Base-by-base conservation (phyloP, 2,329 filamentous ascomycete species). In the Diaporthe vexans region DNA sequence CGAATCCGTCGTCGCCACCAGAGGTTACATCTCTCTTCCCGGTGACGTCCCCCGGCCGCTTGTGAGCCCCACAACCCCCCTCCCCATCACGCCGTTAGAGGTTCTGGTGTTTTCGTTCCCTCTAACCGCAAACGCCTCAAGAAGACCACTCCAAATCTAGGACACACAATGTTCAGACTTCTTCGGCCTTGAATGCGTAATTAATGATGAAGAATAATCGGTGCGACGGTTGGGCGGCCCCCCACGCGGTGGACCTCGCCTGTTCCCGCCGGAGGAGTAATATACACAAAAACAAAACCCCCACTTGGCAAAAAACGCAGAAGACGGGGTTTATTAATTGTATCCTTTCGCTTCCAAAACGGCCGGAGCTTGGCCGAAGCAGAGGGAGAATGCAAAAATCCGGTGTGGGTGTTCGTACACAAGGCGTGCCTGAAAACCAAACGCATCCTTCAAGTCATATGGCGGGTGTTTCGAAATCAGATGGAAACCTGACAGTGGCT, bases 201-300 rank as follows among this genome's bases (percentile, higher is more conserved):
- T 75, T 75, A 73, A 43, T 72, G 52, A 35, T 72, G 52, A 63
- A 72, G 71, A 37, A 51, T 69, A 72, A 69, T 51, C 33, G 61
- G 46, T 59, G 48, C 69, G 71, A 54, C 56, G 37, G 46, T 43
- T 24, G 19, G 59, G 68, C 52, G n/a, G 52, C 51, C 65, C 33
- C 19, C 65, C 48, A 19, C 43, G 43, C 58, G 7, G 51, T 63
- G 57, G 26, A 11, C 70, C 69, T 40, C 54, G 57, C 52, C 72
- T 48, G 43, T 61, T 35, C 58, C 71, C 72, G 71, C 71, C 71
- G 59, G 56, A 71, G 63, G 59, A 71, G 43, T 72, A 74, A 69
- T 76, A 70, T 76, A 75, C 72, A 76, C 67, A 76, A 61, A 67
- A 72, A 52, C 61, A 58, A 63, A 65, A 43, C 37, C 59, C 72